Evolutionary conservation across 192 early-diverging fungal genomes (phyloP).

Genomic region (Thamnidium elegans): DNA sequence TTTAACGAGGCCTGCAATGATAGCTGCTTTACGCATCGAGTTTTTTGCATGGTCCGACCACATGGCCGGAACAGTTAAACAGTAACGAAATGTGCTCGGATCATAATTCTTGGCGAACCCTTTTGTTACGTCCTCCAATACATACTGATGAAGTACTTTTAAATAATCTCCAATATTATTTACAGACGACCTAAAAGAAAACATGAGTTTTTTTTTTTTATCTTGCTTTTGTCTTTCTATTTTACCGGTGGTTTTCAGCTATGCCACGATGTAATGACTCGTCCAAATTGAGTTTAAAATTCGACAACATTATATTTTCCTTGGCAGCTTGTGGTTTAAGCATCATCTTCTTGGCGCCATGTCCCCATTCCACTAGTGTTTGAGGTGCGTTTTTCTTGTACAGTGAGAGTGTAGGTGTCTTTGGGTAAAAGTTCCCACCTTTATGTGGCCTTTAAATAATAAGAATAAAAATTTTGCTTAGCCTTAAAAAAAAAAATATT

Average conservation of each 20-base stretch:
- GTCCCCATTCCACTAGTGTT: slow-evolving; percentile 45
- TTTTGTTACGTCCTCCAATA: slow-evolving; percentile 41
- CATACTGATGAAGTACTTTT: slow-evolving; percentile 35
- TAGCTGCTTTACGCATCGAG: slow-evolving; percentile 42
- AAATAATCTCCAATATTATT: slow-evolving; percentile 43
- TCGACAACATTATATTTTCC: slow-evolving; percentile 36
- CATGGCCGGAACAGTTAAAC: slow-evolving; percentile 53
- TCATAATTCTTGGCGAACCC: slow-evolving; percentile 41
- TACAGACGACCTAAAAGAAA: slow-evolving; percentile 15
- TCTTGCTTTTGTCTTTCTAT: too few relatives aligned
- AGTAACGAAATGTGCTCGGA: slow-evolving; percentile 42
- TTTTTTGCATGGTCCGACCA: slow-evolving; percentile 49
- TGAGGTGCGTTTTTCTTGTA: slow-evolving; percentile 38
- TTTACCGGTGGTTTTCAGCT: slow-evolving; percentile 39
- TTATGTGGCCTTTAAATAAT: slow-evolving; percentile 47
- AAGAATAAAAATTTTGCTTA: too few relatives aligned
- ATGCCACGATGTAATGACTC: slow-evolving; percentile 36
- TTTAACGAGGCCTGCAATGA: slow-evolving; percentile 37
- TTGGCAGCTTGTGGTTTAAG: slow-evolving; percentile 14
- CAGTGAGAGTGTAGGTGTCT: slow-evolving; percentile 39
- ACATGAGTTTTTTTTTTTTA: too few relatives aligned
- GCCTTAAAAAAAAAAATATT: too few relatives aligned
- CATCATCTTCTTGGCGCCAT: slow-evolving; percentile 34
- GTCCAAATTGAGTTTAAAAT: slow-evolving; percentile 52
- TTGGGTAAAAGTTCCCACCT: slow-evolving; percentile 39